A percentile compares a stretch with the other conserved stretches of the same genome.
phyloP scores from a whole-genome alignment of 257 asterid species.

The Nicotiana undulata region DNA sequence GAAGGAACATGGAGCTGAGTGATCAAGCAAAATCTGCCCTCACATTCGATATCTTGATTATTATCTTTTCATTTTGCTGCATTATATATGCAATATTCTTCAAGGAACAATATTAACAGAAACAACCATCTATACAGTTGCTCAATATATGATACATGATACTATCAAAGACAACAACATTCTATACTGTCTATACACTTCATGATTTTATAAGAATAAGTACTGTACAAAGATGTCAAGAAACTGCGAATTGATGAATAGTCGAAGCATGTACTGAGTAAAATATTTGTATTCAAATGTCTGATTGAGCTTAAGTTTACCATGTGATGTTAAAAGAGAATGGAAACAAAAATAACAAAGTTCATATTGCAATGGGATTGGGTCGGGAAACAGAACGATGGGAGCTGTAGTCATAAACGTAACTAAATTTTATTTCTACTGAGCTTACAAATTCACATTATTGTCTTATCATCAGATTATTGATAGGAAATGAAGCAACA shows the following conservation, averaged over 20 bases:
- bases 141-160: background rate
- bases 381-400: background rate
- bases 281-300: background rate
- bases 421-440: background rate
- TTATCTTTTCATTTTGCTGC: conserved; percentile 60
- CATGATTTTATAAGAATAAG: background rate
- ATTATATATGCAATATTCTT: conserved; percentile 54
- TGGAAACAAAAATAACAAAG: background rate
- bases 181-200: background rate
- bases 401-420: background rate
- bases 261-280: background rate
- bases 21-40: conserved; percentile 84
- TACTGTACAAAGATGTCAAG: background rate
- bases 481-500: background rate
- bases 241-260: background rate
- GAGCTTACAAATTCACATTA: background rate
- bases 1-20: conserved; percentile 74
- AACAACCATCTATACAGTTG: background rate
- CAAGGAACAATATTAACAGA: conserved; percentile 47
- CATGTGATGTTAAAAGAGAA: background rate
- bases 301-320: background rate
- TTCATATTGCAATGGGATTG: background rate
- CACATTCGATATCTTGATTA: conserved; percentile 61
- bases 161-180: background rate
- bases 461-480: background rate